These are phyloP conservation scores for Coniferiporia sulphurascens DNA, from an alignment of 1,284 basidiomycete genomes.

Conservation along the genomic window DNA sequence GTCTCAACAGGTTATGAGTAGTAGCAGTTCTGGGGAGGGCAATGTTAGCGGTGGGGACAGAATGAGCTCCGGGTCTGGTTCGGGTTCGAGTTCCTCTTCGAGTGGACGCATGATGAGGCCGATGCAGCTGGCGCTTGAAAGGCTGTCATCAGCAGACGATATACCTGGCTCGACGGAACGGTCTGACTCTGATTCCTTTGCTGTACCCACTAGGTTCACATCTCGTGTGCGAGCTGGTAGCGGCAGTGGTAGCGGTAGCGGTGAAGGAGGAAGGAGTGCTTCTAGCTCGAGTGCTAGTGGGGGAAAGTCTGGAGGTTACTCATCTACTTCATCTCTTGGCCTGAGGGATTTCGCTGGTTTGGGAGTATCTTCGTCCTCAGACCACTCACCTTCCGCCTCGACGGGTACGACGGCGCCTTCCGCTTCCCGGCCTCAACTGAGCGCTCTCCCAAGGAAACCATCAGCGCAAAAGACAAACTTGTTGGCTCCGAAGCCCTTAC, in stretches of 20 bases:
- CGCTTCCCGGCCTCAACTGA: background rate
- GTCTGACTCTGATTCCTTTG: constrained; percentile 1
- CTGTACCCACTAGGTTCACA: background rate
- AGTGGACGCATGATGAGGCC: constrained; percentile 12
- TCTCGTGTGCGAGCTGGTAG: background rate
- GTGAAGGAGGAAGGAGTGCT: constrained; percentile 13
- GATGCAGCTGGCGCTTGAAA: constrained; percentile 10
- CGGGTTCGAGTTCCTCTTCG: constrained; percentile 22
- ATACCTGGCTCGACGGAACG: constrained; percentile 1
- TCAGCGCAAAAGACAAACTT: constrained; percentile 11
- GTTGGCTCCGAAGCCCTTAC: constrained; percentile 14
- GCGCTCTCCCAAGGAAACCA: background rate
- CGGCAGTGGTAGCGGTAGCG: constrained; percentile 12
- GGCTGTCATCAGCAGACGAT: constrained; percentile 14
- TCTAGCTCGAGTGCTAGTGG: constrained; percentile 6
- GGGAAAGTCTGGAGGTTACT: constrained; percentile 6
- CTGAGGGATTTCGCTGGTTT: constrained; percentile 2
- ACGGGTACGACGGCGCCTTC: background rate
- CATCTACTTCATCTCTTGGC: constrained; percentile 13
- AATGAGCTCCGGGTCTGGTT: constrained; percentile 17
- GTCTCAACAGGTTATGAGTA: background rate
- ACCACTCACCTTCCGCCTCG: background rate
- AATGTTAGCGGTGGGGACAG: constrained; percentile 11
- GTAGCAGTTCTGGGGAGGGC: constrained; percentile 11
- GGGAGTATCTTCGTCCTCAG: constrained; percentile 1